Conservation (phyloP, 352 stramenopile species). For the Globisporangium lucens region DNA sequence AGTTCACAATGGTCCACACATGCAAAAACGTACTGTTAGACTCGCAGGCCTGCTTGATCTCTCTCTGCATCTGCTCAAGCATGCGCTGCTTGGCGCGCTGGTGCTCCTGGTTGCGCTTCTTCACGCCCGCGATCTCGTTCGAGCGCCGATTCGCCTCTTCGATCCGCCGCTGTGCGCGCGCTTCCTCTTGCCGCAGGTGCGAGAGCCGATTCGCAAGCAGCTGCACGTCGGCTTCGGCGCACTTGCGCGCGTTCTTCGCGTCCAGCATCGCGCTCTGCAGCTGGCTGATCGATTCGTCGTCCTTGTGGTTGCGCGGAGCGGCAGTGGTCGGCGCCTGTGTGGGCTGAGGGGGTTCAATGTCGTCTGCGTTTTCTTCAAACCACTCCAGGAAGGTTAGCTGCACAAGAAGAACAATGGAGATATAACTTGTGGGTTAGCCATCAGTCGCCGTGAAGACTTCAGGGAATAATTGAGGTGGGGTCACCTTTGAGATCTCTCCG, state of each 20-base stretch:
- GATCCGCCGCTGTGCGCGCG: constrained; percentile 54
- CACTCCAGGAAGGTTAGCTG: constrained; percentile 65
- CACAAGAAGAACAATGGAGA: not conserved
- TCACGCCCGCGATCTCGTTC: constrained; percentile 54
- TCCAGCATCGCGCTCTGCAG: constrained; percentile 61
- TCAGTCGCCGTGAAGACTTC: not conserved
- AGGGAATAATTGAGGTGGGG: not conserved
- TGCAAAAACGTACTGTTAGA: constrained; percentile 41
- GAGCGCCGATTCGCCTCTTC: constrained; percentile 62
- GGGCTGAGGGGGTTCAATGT: constrained; percentile 32
- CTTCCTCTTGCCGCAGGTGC: constrained; percentile 59
- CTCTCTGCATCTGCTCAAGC: constrained; percentile 47
- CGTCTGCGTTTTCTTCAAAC: constrained; percentile 67
- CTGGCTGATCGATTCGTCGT: constrained; percentile 32
- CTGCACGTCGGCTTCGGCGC: constrained; percentile 50
- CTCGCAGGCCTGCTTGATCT: constrained; percentile 49
- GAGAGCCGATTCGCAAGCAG: constrained; percentile 60
- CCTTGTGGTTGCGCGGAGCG: constrained; percentile 8
- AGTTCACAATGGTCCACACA: not conserved
- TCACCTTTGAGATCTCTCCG: constrained; percentile 57
- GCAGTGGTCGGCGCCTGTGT: not conserved
- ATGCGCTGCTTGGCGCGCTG: constrained; percentile 48
- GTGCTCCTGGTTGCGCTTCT: constrained; percentile 55
- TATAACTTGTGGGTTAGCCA: not conserved
- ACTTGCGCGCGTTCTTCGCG: constrained; percentile 57